phyloP scores from a whole-genome alignment of 139 green algal genomes.

The Chlorella sorokiniana region DNA sequence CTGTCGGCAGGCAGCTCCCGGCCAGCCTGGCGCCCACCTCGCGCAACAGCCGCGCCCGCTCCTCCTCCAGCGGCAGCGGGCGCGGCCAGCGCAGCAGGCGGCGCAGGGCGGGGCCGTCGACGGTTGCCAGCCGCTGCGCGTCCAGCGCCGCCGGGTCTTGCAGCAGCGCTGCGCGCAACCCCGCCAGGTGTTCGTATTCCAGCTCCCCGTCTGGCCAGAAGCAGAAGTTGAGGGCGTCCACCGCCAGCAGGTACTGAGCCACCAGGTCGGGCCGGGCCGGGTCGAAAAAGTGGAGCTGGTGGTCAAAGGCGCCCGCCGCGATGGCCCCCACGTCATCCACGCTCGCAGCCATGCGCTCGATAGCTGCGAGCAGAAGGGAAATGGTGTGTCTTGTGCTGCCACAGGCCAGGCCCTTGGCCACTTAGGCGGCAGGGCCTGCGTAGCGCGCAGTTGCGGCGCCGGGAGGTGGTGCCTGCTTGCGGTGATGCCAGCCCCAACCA shows the following conservation, averaged over 20 bases:
- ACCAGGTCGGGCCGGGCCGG: conserved; percentile 51
- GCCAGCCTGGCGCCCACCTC: conserved; percentile 63
- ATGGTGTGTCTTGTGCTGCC: too few relatives aligned
- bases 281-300: conserved; percentile 71
- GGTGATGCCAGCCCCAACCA: neutral
- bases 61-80: conserved; percentile 79
- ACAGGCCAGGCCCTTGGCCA: too few relatives aligned
- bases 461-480: too few relatives aligned
- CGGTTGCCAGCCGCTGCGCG: conserved; percentile 53
- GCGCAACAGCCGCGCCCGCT: conserved; percentile 80
- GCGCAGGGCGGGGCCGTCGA: conserved; percentile 42
- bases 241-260: conserved; percentile 85
- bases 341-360: neutral
- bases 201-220: conserved; percentile 91
- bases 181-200: conserved; percentile 90
- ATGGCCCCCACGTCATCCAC: neutral
- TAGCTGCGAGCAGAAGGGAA: neutral
- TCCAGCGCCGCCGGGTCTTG: conserved; percentile 56
- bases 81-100: conserved; percentile 62
- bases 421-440: too few relatives aligned
- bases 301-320: conserved; percentile 4
- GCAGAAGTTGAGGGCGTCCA: conserved; percentile 98
- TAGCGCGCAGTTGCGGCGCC: neutral
- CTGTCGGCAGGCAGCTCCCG: neutral
- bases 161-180: conserved; percentile 60